Base-by-base conservation (phyloP, 768 basidiomycete genomes). In the Mycena amicta region DNA sequence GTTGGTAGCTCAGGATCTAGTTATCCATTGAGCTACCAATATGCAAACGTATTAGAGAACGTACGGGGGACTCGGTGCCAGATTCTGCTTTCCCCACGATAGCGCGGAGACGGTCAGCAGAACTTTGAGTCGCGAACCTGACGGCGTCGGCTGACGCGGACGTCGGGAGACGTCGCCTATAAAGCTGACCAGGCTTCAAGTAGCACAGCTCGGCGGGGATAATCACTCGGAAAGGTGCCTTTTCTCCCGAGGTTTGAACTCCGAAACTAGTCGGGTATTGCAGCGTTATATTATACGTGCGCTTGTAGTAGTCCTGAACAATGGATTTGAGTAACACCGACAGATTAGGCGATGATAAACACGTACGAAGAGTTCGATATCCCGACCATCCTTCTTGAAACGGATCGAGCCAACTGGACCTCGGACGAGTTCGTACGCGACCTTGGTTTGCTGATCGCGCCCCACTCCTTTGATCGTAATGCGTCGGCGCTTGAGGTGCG, bases 171-270 rank as follows among this genome's bases (percentile, higher is more conserved):
- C 26, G 22, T 22, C 26, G 22, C 47, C n/a, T 25, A 20, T 49
- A 49, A 29, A 49, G 47, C 47, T 88, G 86, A 2, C 82, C 77
- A 0, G 75, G 72, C 3, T 75, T 62, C 12, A 88, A 59, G 0
- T 60, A 25, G 53, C 82, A 84, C 0, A 83, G 57, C 56, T 88
- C 84, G 0, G 79, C 73, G 0, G 86, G 86, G 4, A 86, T 69
- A n/a, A 79, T 67, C 0, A 72, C 72, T 0, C 71, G 68, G 8
- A 67, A 66, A 2, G 64, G 62, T 0, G 64, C 67, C 1, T 67
- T 70, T 39, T 68, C 50, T 5, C 60, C 63, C 5, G 72, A 68
- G 5, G 76, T 60, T 3, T 57, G 60, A 5, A 84, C 70, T 2
- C 80, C 82, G 28, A 81, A 65, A 6, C 74, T 73, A 0, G 66